phyloP scores from a whole-genome alignment of 73 alveolate species.

The Stentor coeruleus region DNA sequence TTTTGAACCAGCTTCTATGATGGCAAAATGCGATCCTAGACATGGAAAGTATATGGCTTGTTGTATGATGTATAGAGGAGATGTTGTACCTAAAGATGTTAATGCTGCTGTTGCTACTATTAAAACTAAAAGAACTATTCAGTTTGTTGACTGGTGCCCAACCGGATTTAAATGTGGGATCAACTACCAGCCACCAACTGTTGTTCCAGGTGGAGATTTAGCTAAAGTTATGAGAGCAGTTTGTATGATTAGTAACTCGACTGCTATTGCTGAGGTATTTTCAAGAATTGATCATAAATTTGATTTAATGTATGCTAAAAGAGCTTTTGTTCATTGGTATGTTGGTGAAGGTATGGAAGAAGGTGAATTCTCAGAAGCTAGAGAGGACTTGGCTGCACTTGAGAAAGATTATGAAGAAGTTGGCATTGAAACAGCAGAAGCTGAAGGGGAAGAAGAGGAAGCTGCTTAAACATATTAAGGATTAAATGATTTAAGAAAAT shows the following conservation, averaged over 20 bases:
- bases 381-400: conserved; percentile 96
- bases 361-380: conserved; percentile 90
- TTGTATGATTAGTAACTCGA: conserved; percentile 46
- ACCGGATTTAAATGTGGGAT: conserved; percentile 57
- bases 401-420: conserved; percentile 95
- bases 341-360: conserved; percentile 91
- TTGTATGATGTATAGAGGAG: conserved; percentile 70
- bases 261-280: conserved; percentile 50
- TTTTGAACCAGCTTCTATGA: conserved; percentile 93
- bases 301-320: conserved; percentile 59
- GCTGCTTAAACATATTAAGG: too few species aligned
- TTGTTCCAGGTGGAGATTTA: conserved; percentile 58
- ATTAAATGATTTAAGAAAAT: too few species aligned
- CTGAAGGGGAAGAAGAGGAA: too few species aligned
- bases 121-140: conserved; percentile 41
- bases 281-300: conserved; percentile 38
- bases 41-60: conserved; percentile 54
- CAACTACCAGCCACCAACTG: conserved; percentile 55
- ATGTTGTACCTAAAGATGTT: conserved; percentile 67
- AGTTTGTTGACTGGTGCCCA: conserved; percentile 64
- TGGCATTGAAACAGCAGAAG: too few species aligned
- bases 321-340: conserved; percentile 93
- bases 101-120: conserved; percentile 57
- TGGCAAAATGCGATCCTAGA: conserved; percentile 59
- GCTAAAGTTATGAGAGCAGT: conserved; percentile 50